Base-by-base conservation (phyloP, 1,139 yeast species). In the Suhomyces bribrorum region DNA sequence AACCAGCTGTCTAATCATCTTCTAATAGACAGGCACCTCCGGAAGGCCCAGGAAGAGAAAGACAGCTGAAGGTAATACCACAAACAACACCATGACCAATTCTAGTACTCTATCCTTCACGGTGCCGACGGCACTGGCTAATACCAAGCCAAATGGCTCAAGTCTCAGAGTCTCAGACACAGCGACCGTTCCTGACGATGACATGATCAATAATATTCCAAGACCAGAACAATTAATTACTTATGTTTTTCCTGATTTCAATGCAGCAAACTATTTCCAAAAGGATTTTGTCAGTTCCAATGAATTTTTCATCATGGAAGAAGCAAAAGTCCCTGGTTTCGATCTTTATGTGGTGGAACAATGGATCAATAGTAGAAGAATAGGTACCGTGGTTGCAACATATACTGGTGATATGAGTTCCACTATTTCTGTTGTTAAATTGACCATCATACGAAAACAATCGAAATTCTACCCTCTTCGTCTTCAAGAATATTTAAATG, bases 261-360 rank as follows among this genome's bases (percentile, higher is more conserved):
- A 71, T 37, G 83, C 83, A 0, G 66, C 79, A n/a, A 64, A 64
- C 34, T 67, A 69, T 46, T 66, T 72, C 47, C 64, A 69, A 38
- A 64, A 67, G 29, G 73, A 74, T 23, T 71, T 72, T 41, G 57
- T 65, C 9, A 47, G 55, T 3, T 52, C 57, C 14, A 59, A 62
- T 24, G 76, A 75, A 42, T 62, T 67, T 51, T 67, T 65, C 43
- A 44, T 64, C 11, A 54, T 53, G 37, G 76, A 73, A 29, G 75
- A 71, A 38, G 59, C 80, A 1, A 64, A 63, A 13, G 68, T 81
- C 5, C 52, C 67, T 1, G 97, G 97, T 1, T 87, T 85, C 56
- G 97, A 92, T 57, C 76, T 86, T 18, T 92, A 92, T 54, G 69
- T 92, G 33, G 95, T 90, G 9, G 97, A 92, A 56, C 97, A 90